These are phyloP conservation scores for Yamagishiella unicocca DNA, from an alignment of 139 green algal species.

Conservation along the genomic window DNA sequence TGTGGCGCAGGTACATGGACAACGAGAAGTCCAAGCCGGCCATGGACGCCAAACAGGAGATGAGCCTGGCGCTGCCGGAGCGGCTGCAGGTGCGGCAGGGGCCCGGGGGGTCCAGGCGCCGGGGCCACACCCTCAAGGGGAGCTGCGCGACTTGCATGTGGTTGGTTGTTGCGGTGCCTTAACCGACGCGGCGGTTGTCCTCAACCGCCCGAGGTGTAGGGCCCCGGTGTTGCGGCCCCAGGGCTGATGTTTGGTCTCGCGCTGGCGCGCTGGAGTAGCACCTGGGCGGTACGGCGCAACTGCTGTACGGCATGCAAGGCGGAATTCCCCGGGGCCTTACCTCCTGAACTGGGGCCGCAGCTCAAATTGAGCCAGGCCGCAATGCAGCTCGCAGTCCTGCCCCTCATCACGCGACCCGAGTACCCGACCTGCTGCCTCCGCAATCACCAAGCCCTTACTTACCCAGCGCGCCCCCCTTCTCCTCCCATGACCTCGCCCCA, in stretches of 20 bases:
- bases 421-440: background rate
- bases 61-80: slow-evolving; percentile 33
- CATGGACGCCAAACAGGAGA: slow-evolving; percentile 34
- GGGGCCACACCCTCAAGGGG: background rate
- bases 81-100: slow-evolving; percentile 15
- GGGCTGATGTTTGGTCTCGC: background rate
- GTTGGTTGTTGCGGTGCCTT: background rate
- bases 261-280: too few relatives aligned
- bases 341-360: background rate
- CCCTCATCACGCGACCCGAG: background rate
- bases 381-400: background rate
- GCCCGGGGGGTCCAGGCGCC: background rate
- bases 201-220: too few relatives aligned
- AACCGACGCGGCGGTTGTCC: background rate
- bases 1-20: slow-evolving; percentile 71
- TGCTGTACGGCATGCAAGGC: too few relatives aligned
- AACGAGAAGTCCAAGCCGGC: slow-evolving; percentile 74
- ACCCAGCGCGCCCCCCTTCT: too few relatives aligned
- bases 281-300: too few relatives aligned
- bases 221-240: too few relatives aligned
- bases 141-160: background rate
- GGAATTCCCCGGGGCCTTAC: background rate
- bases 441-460: too few relatives aligned
- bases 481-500: too few relatives aligned
- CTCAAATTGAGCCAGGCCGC: background rate